Percentiles rank a stretch among this genome's conserved stretches.
phyloP scores from a whole-genome alignment of 495 filamentous ascomycete genomes.

The Neurospora sp. region DNA sequence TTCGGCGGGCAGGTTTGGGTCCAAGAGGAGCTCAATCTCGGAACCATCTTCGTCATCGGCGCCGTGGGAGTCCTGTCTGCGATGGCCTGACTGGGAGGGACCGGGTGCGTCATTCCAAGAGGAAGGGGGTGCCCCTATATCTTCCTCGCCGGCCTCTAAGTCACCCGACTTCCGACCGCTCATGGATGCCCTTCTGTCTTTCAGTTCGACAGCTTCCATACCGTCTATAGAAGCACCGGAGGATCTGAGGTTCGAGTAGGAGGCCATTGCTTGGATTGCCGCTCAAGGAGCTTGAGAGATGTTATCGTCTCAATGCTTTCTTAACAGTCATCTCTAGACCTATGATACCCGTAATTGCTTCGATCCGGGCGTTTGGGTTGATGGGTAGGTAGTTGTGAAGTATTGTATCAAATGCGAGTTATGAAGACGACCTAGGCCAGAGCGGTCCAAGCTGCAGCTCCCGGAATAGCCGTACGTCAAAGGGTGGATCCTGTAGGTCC shows the following conservation, averaged over 20 bases:
- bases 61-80: constrained; percentile 17
- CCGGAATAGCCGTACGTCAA: neutral
- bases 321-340: neutral
- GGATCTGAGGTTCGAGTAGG: neutral
- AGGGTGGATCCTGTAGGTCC: neutral
- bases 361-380: neutral
- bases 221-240: neutral
- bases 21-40: constrained; percentile 35
- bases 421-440: neutral
- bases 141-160: neutral
- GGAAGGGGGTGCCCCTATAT: neutral
- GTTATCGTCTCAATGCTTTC: neutral
- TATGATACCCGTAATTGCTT: neutral
- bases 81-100: constrained; percentile 5
- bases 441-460: neutral
- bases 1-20: constrained; percentile 37
- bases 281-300: neutral
- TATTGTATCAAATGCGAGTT: neutral
- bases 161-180: neutral
- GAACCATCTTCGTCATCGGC: constrained; percentile 27
- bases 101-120: neutral
- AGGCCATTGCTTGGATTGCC: neutral
- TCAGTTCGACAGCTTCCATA: neutral
- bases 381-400: neutral
- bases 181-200: neutral